Percentiles rank a stretch among this genome's conserved stretches.
Conservation (phyloP, 768 basidiomycete species). For the Trichaptum fuscoviolaceum region DNA sequence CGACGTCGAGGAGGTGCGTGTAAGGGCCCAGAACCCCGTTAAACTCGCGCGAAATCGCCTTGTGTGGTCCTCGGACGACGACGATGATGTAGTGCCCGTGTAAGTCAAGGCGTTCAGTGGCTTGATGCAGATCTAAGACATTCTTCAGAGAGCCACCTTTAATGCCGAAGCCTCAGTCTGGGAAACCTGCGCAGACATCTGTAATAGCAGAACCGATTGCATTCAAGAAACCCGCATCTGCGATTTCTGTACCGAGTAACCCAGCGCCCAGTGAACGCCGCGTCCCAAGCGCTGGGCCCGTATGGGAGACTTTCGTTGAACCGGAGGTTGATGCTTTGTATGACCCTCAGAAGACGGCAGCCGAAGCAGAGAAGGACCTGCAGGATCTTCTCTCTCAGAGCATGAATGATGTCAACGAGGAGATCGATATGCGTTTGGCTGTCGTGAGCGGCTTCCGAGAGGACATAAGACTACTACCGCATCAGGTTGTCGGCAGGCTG, state of each 20-base stretch:
- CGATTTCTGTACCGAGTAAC: neutral
- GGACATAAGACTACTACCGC: conserved; percentile 68
- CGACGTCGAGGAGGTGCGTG: neutral
- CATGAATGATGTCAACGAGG: conserved; percentile 39
- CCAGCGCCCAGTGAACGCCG: neutral
- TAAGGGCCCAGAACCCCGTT: neutral
- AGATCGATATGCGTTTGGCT: conserved; percentile 58
- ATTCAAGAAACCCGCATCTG: neutral
- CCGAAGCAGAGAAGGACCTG: conserved; percentile 73
- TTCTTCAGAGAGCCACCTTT: neutral
- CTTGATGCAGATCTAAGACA: neutral
- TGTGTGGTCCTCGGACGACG: neutral
- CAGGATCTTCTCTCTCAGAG: conserved; percentile 70
- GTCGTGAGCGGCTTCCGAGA: conserved; percentile 74
- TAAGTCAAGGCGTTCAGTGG: neutral
- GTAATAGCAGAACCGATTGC: neutral
- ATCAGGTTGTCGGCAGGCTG: conserved; percentile 77
- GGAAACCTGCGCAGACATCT: neutral
- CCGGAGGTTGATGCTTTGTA: conserved; percentile 21
- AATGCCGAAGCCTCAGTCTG: neutral
- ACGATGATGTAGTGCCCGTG: neutral
- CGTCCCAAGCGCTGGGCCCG: neutral
- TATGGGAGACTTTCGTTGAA: conserved; percentile 30
- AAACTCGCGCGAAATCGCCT: neutral
- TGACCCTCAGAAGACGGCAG: conserved; percentile 33